Percentiles rank a stretch among this genome's conserved stretches.
These are phyloP conservation scores for Fusarium pseudocircinatum DNA, from an alignment of 2,329 filamentous ascomycete genomes.

Conservation along the genomic window DNA sequence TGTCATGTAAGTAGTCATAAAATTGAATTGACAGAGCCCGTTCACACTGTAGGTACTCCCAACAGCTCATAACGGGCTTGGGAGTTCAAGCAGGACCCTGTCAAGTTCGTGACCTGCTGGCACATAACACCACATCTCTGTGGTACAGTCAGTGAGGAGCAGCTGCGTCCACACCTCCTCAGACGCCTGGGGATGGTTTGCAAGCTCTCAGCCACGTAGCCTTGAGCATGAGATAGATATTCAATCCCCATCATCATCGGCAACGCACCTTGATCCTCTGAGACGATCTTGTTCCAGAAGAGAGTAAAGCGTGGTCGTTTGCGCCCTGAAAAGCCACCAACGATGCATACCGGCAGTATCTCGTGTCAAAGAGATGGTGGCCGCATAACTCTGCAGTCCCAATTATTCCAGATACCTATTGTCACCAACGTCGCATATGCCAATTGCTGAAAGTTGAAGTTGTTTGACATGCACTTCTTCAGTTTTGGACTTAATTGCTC, in stretches of 20 bases:
- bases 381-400: not conserved
- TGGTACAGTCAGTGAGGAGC: not conserved
- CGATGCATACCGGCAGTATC: not conserved
- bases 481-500: not conserved
- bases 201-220: slow-evolving; percentile 4
- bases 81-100: not conserved
- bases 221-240: not conserved
- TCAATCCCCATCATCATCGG: not conserved
- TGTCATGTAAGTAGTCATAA: not conserved
- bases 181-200: not conserved
- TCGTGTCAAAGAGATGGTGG: not conserved
- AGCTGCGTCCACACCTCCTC: not conserved
- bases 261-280: not conserved
- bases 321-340: slow-evolving; percentile 16
- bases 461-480: slow-evolving; percentile 10
- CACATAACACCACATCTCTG: not conserved
- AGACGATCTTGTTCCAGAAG: slow-evolving; percentile 2
- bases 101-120: not conserved
- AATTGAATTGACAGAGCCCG: not conserved
- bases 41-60: not conserved
- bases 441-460: not conserved
- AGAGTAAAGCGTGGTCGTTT: slow-evolving; percentile 2
- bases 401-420: not conserved
- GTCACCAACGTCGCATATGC: slow-evolving; percentile 18
- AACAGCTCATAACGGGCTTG: not conserved